These are phyloP conservation scores for Pisolithus marmoratus DNA, from an alignment of 768 basidiomycete species.

Conservation along the genomic window DNA sequence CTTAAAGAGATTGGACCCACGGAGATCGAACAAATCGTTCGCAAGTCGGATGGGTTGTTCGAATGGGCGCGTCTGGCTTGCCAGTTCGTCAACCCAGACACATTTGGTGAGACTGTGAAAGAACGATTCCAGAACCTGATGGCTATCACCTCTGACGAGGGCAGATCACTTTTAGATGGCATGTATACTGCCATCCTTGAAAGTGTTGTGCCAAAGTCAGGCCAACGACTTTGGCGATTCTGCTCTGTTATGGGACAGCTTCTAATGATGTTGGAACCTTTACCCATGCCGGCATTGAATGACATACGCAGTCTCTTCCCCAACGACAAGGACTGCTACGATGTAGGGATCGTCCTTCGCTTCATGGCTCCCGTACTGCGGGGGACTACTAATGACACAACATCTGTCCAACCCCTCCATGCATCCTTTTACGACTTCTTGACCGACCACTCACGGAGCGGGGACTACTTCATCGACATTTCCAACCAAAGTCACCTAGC, in stretches of 20 bases:
- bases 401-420: constrained; percentile 16
- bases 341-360: not conserved
- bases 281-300: not conserved
- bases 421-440: constrained; percentile 26
- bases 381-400: not conserved
- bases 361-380: constrained; percentile 5
- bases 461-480: constrained; percentile 9
- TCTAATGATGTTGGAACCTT: constrained; percentile 2
- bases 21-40: not conserved
- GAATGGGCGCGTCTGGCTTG: not conserved
- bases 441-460: constrained; percentile 6
- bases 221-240: not conserved
- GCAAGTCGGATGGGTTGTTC: not conserved
- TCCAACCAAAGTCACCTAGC: constrained; percentile 15
- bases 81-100: not conserved
- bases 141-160: not conserved
- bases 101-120: not conserved
- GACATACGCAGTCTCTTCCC: not conserved
- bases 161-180: not conserved
- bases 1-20: not conserved
- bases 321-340: not conserved
- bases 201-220: not conserved
- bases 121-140: not conserved
- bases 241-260: not conserved
- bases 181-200: not conserved